phyloP scores from a whole-genome alignment of 768 basidiomycete species.

The Dendrothele bispora region DNA sequence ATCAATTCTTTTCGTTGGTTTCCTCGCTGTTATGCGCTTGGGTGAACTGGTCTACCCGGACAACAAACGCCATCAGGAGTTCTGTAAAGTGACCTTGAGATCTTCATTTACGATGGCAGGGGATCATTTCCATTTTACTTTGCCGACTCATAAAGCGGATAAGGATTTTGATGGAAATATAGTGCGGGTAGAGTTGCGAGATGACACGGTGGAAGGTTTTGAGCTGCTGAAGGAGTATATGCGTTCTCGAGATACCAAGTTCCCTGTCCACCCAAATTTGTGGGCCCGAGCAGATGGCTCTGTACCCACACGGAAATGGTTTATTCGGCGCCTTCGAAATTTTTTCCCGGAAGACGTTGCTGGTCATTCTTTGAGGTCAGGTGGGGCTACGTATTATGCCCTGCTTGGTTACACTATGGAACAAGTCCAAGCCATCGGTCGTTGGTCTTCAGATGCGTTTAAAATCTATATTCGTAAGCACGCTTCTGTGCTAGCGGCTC shows the following conservation, averaged over 20 bases:
- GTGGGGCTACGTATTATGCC: constrained; percentile 34
- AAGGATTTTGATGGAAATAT: constrained; percentile 16
- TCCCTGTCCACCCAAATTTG: constrained; percentile 7
- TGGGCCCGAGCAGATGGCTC: constrained; percentile 5
- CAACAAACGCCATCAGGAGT: not conserved
- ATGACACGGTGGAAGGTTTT: too few species aligned
- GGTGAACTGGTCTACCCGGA: constrained; percentile 24
- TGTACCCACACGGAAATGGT: constrained; percentile 7
- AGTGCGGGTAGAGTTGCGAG: constrained; percentile 13
- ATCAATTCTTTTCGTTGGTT: too few species aligned
- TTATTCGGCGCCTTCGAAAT: not conserved
- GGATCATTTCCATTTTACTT: constrained; percentile 4
- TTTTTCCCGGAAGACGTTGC: constrained; percentile 2
- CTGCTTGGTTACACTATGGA: constrained; percentile 20
- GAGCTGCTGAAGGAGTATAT: not conserved
- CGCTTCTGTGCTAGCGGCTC: too few species aligned
- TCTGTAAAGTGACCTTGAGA: constrained; percentile 5
- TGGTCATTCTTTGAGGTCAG: constrained; percentile 33
- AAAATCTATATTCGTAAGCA: constrained; percentile 33
- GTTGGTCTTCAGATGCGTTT: constrained; percentile 34
- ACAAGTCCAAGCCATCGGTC: constrained; percentile 29
- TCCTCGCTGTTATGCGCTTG: too few species aligned
- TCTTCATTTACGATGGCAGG: not conserved
- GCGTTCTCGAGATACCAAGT: not conserved
- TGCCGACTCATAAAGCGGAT: constrained; percentile 21